Conservation (phyloP, 495 filamentous ascomycete species). For the Parathielavia appendiculata region DNA sequence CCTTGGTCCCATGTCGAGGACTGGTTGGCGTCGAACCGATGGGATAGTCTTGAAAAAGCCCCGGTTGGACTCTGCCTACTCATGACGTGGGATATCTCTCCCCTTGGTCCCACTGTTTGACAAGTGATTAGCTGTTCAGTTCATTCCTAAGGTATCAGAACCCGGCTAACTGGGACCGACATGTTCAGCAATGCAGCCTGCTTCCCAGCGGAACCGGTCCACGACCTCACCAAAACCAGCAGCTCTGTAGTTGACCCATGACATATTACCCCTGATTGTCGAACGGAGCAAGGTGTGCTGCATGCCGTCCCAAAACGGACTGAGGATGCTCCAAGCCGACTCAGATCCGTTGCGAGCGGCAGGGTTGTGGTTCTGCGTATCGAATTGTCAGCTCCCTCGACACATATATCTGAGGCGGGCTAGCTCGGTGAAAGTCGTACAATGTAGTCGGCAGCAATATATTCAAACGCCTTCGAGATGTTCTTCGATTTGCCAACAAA, state of each 20-base stretch:
- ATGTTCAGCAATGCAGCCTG: conserved; percentile 39
- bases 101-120: conserved; percentile 16
- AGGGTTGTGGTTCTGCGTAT: conserved; percentile 44
- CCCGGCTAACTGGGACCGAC: conserved; percentile 23
- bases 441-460: conserved; percentile 35
- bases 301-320: conserved; percentile 29
- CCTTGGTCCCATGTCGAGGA: too few species aligned
- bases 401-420: too few species aligned
- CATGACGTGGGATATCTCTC: conserved; percentile 8
- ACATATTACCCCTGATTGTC: conserved; percentile 28
- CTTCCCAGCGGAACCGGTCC: conserved; percentile 38
- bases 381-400: too few species aligned
- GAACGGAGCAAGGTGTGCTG: conserved; percentile 29
- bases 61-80: neutral
- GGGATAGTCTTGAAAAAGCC: neutral
- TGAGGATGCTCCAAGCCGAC: conserved; percentile 35
- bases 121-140: neutral
- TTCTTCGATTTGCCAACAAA: conserved; percentile 36
- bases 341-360: conserved; percentile 34
- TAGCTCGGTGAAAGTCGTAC: conserved; percentile 17
- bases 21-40: too few species aligned
- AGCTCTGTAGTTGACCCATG: conserved; percentile 37
- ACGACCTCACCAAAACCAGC: conserved; percentile 30
- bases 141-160: too few species aligned
- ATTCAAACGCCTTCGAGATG: conserved; percentile 35